phyloP scores from a whole-genome alignment of 129 eudicot species.

The Flaveria trinervia region DNA sequence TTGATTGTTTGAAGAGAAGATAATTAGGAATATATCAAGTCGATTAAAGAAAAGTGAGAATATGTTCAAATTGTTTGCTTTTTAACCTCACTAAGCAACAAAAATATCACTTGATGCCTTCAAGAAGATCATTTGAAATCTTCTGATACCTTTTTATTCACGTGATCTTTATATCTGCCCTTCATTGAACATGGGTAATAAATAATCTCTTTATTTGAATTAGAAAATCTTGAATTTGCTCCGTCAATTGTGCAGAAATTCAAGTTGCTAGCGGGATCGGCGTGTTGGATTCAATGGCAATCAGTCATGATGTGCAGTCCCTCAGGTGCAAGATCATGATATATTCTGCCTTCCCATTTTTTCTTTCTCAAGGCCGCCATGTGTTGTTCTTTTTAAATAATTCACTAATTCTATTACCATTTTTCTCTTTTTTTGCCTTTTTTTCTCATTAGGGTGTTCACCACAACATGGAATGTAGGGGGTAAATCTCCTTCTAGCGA shows the following conservation, averaged over 20 bases:
- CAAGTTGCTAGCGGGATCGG: conserved; percentile 32
- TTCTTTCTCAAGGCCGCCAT: not conserved
- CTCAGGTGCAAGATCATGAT: conserved; percentile 39
- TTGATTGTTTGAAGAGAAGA: conserved; percentile 36
- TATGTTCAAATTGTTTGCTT: conserved; percentile 43
- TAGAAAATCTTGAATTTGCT: conserved; percentile 20
- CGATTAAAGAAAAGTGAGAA: conserved; percentile 42
- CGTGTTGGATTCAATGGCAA: conserved; percentile 43
- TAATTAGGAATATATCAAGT: conserved; percentile 41
- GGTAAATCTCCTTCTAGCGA: conserved; percentile 58
- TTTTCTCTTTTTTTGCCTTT: not conserved
- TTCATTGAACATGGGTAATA: conserved; percentile 16
- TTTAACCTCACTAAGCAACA: conserved; percentile 36
- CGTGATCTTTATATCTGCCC: conserved; percentile 17
- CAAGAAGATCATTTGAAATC: conserved; percentile 4
- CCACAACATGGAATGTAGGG: conserved; percentile 78
- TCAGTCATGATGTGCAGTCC: conserved; percentile 41
- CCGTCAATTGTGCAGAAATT: conserved; percentile 36
- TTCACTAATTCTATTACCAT: not conserved
- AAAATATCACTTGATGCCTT: conserved; percentile 27
- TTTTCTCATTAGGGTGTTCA: conserved; percentile 44
- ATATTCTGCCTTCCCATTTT: conserved; percentile 1
- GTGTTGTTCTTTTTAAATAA: not conserved
- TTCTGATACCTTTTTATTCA: conserved; percentile 14
- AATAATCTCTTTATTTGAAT: not conserved